Conservation (phyloP, 805 yeast species). For the Cyberlindnera euphorbiae region DNA sequence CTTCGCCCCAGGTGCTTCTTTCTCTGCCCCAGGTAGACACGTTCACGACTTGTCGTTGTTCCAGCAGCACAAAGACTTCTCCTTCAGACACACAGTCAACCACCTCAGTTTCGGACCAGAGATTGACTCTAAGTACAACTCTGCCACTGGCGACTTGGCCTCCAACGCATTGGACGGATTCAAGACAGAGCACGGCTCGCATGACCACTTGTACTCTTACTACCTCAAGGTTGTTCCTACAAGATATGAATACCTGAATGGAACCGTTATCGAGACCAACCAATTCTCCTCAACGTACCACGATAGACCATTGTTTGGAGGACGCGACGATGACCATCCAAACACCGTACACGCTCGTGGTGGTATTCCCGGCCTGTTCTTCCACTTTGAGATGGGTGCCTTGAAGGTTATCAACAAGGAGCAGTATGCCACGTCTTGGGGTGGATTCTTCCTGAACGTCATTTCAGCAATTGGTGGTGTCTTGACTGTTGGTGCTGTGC, state of each 20-base stretch:
- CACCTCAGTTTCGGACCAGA: slow-evolving; percentile 81
- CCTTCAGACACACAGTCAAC: slow-evolving; percentile 73
- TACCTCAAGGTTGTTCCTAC: slow-evolving; percentile 89
- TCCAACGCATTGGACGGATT: slow-evolving; percentile 68
- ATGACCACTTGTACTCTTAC: slow-evolving; percentile 66
- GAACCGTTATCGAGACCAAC: slow-evolving; percentile 62
- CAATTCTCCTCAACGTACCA: slow-evolving; percentile 88
- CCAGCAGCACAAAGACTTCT: slow-evolving; percentile 49
- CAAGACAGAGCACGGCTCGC: slow-evolving; percentile 36
- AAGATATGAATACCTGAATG: slow-evolving; percentile 65
- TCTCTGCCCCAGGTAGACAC: slow-evolving; percentile 55
- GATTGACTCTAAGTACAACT: slow-evolving; percentile 27
- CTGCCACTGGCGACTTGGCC: slow-evolving; percentile 32
- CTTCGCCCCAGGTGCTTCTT: slow-evolving; percentile 91
- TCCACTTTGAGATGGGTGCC: slow-evolving; percentile 89
- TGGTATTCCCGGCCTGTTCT: slow-evolving; percentile 86
- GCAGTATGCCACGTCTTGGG: slow-evolving; percentile 62
- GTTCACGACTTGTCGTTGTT: slow-evolving; percentile 81
- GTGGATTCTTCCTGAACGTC: slow-evolving; percentile 75
- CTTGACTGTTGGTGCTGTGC: slow-evolving; percentile 82
- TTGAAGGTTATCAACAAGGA: slow-evolving; percentile 85
- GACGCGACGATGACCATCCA: slow-evolving; percentile 87
- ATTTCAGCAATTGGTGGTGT: slow-evolving; percentile 92
- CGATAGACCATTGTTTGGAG: slow-evolving; percentile 81
- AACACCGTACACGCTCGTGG: slow-evolving; percentile 78